Evolutionary conservation across 2,329 filamentous ascomycete species (phyloP), one percentile per base, ranked within the genome.

Genomic region (Aspergillus chevalieri): DNA sequence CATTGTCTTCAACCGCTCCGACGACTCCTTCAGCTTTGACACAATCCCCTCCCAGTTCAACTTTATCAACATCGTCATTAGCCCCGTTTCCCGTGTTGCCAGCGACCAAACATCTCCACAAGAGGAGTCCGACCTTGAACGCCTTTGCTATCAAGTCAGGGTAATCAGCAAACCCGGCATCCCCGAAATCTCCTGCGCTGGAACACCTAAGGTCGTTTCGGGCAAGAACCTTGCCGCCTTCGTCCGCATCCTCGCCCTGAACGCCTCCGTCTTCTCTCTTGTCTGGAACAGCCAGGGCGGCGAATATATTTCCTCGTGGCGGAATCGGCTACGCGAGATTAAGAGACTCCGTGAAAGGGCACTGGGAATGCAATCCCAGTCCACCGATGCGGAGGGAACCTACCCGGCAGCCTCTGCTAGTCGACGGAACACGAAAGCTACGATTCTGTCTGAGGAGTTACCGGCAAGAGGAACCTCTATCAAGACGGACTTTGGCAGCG

Each of bases 1-100:
- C 65, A 95, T 98, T 59, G 86, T 98, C 50, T 98, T 94, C 78
- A 98, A 98, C 67, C 89, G 95, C 62, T 96, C 91, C 2, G 92
- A 93, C n/a, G 69, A 85, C 44, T 86, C 87, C 0, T 97, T 95
- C 73, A 80, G 81, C 47, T 95, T 95, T 65, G 83, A 95, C 65
- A 95, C 89, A 0, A 95, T 98, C 60, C 89, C 89, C 0, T 94
- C 90, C 0, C 87, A 92, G 50, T 95, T 98, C 76, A 97, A 96
- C 65, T 95, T 88, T 64, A 90, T 98, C 65, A 90, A 96, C 66
- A 97, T 98, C 61, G 86, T 97, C 59, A 92, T 98, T 63, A 89
- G 88, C 2, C 93, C 93, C 53, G 91, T 89, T 61, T 62, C 64
- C 47, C 65, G 64, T 24, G 61, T 69, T 41, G 61, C 67, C 7